phyloP scores from a whole-genome alignment of 345 rosid genomes.

The Lumnitzera racemosa region DNA sequence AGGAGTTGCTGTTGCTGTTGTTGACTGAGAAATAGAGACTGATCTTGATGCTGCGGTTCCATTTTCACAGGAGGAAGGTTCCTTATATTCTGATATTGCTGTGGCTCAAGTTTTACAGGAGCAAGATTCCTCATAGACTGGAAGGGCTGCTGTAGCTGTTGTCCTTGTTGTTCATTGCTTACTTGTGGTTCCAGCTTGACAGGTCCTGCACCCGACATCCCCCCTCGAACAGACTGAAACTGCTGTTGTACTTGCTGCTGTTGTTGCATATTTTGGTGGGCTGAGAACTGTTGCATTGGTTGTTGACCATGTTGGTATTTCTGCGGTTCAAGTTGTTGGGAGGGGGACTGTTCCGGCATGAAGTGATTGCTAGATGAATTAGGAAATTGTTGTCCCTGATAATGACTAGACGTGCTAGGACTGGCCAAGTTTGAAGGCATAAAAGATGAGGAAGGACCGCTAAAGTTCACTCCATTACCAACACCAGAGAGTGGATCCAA shows the following conservation, averaged over 20 bases:
- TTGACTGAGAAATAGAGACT: constrained; percentile 70
- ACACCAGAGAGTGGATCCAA: constrained; percentile 58
- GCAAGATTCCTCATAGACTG: constrained; percentile 20
- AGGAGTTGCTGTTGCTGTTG: constrained; percentile 71
- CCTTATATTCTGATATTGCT: constrained; percentile 26
- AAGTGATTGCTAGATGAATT: constrained; percentile 55
- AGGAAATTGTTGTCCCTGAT: constrained; percentile 74
- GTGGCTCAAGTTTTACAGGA: constrained; percentile 31
- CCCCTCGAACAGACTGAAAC: constrained; percentile 28
- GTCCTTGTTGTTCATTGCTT: constrained; percentile 26
- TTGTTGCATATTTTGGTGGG: constrained; percentile 38
- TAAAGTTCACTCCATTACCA: constrained; percentile 60
- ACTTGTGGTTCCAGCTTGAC: constrained; percentile 38
- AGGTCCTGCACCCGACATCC: constrained; percentile 22
- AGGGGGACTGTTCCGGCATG: constrained; percentile 61
- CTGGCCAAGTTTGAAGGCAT: constrained; percentile 54
- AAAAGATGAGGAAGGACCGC: constrained; percentile 35
- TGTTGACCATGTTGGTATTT: constrained; percentile 71
- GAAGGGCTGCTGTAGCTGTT: constrained; percentile 39
- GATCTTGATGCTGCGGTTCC: constrained; percentile 54
- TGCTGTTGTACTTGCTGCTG: constrained; percentile 33
- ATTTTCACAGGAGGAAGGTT: constrained; percentile 25
- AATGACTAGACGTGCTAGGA: constrained; percentile 58
- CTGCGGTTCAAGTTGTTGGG: constrained; percentile 59
- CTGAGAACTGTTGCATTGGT: constrained; percentile 56